These are phyloP conservation scores for Tricholoma sp. DNA, from an alignment of 768 basidiomycete genomes.

Conservation along the genomic window DNA sequence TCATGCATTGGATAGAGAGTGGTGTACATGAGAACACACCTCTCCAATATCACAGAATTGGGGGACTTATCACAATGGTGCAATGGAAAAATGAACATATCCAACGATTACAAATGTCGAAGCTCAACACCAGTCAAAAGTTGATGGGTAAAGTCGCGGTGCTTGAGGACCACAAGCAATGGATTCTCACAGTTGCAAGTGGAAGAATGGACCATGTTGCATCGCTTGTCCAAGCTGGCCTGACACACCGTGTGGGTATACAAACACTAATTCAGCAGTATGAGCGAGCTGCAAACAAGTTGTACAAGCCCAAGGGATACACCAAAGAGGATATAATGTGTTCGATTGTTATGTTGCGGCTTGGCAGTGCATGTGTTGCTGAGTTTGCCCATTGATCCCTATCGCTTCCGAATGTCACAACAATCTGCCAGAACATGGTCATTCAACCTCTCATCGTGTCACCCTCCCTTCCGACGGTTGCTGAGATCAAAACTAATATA, in stretches of 20 bases:
- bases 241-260: constrained; percentile 7
- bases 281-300: constrained; percentile 8
- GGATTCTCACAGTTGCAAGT: constrained; percentile 10
- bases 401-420: constrained; percentile 10
- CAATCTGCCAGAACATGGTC: constrained; percentile 1
- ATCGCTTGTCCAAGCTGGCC: constrained; percentile 4
- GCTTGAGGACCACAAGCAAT: constrained; percentile 13
- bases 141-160: not conserved
- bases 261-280: not conserved
- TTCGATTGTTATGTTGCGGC: constrained; percentile 4
- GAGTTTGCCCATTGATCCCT: constrained; percentile 13
- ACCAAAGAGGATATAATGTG: constrained; percentile 12
- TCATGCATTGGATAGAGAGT: constrained; percentile 3
- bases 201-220: constrained; percentile 12
- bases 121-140: constrained; percentile 5
- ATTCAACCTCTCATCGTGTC: constrained; percentile 4
- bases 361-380: constrained; percentile 11
- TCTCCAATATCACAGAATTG: constrained; percentile 6
- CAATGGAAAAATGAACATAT: constrained; percentile 2
- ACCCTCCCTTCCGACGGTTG: not conserved
- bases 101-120: not conserved
- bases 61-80: constrained; percentile 3
- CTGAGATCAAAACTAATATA: constrained; percentile 5
- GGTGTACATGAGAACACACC: constrained; percentile 8
- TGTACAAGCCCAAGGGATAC: constrained; percentile 15